Base-by-base conservation (phyloP, 1,284 basidiomycete species). In the Porogramme epimiltina region DNA sequence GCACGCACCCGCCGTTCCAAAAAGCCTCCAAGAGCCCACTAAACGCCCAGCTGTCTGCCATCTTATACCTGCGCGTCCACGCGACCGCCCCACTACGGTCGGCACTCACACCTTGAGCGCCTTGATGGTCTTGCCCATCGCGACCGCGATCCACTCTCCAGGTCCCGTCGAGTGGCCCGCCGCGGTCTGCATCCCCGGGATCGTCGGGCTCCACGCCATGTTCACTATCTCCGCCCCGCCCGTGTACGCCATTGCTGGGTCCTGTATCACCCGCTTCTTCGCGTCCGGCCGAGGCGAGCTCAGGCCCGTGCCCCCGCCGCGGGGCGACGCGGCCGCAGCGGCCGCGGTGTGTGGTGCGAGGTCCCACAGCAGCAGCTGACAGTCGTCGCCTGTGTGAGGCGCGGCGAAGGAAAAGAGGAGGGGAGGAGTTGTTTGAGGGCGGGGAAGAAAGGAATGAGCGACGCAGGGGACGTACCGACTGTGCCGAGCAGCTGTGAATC, bases 81-180 rank as follows among this genome's bases (percentile, higher is more conserved):
- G 13, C 18, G 18, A 20, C 18, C 38, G 6, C 6, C 28, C 28
- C 6, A 31, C 28, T 6, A 6, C 28, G 8, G 13, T 13, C 13
- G 8, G 28, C 28, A 31, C 28, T 51, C 33, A 94, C 54, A 93
- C 87, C 72, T 89, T 91, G 64, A 95, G 70, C 33, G 90, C 84
- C 68, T 88, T 93, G 62, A 97, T 82, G 20, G 80, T 81, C 70
- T 85, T 91, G 19, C 94, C 93, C 62, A 86, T 88, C 41, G 92
- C 87, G 60, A 93, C 84, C 8, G 89, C 94, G n/a, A 98, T 71
- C 91, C 92, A 96, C 70, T 96, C 93, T 10, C 93, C 92, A 0
- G 85, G 80, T 23, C 78, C 78, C 2, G 85, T 89, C 56, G 82
- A 81, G 60, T 85, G 82, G 11, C 88, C 88, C 2, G 79, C 83